Conservation (phyloP, 2,329 filamentous ascomycete species). For the Trichoderma polysporum region DNA sequence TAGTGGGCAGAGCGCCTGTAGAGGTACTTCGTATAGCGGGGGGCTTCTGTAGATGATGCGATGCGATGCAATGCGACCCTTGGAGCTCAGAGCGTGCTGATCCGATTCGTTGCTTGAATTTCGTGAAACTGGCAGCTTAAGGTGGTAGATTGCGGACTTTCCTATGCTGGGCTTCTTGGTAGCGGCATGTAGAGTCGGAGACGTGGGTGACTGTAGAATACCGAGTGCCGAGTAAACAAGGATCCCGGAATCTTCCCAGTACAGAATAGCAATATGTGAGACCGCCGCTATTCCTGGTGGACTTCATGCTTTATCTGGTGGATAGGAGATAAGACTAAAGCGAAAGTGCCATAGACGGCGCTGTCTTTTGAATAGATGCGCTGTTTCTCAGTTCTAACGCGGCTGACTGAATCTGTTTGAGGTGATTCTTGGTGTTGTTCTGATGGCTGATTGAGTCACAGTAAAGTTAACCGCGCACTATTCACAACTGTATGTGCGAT, state of each 20-base stretch:
- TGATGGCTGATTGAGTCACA: neutral
- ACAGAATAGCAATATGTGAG: neutral
- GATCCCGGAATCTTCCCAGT: neutral
- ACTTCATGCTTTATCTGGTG: neutral
- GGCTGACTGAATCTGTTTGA: too few relatives aligned
- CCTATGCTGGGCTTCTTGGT: neutral
- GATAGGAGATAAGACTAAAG: neutral
- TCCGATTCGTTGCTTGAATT: neutral
- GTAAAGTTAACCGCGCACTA: neutral
- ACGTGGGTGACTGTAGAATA: too few relatives aligned
- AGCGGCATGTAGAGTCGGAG: neutral
- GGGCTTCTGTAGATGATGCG: neutral
- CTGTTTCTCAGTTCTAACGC: neutral
- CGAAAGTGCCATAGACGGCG: neutral
- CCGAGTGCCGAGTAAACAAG: neutral
- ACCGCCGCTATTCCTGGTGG: neutral
- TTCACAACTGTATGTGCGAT: neutral
- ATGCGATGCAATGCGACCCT: neutral
- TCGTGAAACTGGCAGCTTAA: neutral
- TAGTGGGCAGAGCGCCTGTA: neutral
- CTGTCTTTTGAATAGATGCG: neutral
- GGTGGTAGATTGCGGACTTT: neutral
- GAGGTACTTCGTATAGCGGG: neutral
- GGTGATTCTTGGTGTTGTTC: too few relatives aligned
- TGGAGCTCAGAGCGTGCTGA: neutral